Conservation (phyloP, 352 stramenopile species). For the Phytophthora pinifolia region DNA sequence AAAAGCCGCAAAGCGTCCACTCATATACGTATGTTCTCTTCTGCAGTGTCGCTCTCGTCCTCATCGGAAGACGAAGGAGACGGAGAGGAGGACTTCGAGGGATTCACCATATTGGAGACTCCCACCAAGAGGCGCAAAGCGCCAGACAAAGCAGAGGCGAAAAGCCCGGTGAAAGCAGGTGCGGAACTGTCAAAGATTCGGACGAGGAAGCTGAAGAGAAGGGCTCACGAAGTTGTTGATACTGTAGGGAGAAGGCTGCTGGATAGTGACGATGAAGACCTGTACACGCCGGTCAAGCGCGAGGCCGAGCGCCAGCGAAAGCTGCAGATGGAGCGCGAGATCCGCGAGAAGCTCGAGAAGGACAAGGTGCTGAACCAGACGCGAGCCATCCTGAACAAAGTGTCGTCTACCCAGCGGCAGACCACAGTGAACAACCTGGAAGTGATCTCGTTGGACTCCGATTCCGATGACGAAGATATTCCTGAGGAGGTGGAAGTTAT, state of each 20-base stretch:
- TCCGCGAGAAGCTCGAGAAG: conserved; percentile 45
- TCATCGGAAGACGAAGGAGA: conserved; percentile 40
- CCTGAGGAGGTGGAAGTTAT: not conserved
- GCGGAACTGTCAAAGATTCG: not conserved
- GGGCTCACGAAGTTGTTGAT: conserved; percentile 3
- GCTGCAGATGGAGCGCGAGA: conserved; percentile 52
- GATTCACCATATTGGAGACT: conserved; percentile 16
- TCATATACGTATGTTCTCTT: not conserved
- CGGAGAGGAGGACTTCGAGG: conserved; percentile 23
- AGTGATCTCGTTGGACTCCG: conserved; percentile 62
- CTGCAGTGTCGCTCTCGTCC: conserved; percentile 46
- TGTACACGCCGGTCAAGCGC: conserved; percentile 44
- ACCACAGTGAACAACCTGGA: conserved; percentile 29
- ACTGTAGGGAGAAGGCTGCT: conserved; percentile 13
- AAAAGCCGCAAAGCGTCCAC: not conserved
- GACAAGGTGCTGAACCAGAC: conserved; percentile 66
- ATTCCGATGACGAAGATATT: conserved; percentile 40
- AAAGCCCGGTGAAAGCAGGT: conserved; percentile 25
- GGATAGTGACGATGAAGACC: conserved; percentile 38
- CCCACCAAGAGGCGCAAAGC: conserved; percentile 21
- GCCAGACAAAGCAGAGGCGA: conserved; percentile 9
- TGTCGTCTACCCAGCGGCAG: conserved; percentile 23
- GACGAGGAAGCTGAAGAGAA: not conserved
- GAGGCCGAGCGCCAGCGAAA: conserved; percentile 37
- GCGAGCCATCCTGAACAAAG: conserved; percentile 56